Evolutionary conservation across 331 rosid genomes (phyloP).

Genomic region (Rhamnella rubrinervis): DNA sequence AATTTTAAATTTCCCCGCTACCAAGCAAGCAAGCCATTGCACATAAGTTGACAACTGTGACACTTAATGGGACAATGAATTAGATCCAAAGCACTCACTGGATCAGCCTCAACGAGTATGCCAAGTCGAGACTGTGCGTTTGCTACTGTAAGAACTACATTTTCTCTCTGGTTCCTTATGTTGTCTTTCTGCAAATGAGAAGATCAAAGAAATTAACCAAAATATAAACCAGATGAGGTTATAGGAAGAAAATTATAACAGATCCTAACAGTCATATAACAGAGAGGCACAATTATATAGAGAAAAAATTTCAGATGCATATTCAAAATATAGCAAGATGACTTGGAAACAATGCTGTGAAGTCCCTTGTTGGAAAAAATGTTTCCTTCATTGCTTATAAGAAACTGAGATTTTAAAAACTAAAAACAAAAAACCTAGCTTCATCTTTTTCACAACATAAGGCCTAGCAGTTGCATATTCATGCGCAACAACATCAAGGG

Average conservation of each 20-base stretch:
- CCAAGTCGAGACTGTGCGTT: conserved; percentile 83
- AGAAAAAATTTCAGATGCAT: background rate
- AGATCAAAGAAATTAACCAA: conserved; percentile 8
- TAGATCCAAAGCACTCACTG: conserved; percentile 57
- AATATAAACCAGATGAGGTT: background rate
- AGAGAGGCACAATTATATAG: background rate
- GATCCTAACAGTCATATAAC: background rate
- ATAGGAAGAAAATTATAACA: background rate
- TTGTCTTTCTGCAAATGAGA: conserved; percentile 71
- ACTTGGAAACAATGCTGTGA: no score
- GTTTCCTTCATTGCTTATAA: no score
- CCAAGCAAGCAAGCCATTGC: no score
- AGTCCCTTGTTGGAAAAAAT: no score
- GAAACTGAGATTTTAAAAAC: no score
- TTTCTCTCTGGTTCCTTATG: conserved; percentile 85
- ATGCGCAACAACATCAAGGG: no score
- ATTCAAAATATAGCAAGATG: background rate
- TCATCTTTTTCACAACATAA: no score
- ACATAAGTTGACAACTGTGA: no score
- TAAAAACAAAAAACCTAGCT: no score
- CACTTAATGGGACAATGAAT: no score
- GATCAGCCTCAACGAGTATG: conserved; percentile 57
- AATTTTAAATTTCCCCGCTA: no score
- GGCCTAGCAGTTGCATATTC: no score
- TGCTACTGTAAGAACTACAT: conserved; percentile 80